phyloP scores from a whole-genome alignment of 306 rosid genomes.

The Cicer cuneatum region DNA sequence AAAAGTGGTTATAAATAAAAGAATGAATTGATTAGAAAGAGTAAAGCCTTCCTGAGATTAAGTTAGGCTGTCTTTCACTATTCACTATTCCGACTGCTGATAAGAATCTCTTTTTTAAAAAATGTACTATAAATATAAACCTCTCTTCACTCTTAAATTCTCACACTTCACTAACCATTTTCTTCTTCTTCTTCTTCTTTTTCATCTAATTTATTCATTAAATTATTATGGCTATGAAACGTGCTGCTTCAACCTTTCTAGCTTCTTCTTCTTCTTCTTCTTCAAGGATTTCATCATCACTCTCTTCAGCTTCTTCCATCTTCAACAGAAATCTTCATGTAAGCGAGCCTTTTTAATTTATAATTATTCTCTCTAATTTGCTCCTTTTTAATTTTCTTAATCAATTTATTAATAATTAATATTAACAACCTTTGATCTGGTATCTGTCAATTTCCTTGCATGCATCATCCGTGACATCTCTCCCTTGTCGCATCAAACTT shows the following conservation, averaged over 20 bases:
- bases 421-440: background rate
- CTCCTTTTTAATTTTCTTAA: background rate
- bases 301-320: background rate
- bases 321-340: constrained; percentile 19
- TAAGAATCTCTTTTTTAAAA: background rate
- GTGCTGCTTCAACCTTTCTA: constrained; percentile 26
- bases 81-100: background rate
- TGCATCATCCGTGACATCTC: constrained; percentile 31
- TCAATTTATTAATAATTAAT: background rate
- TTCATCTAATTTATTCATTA: too few species aligned
- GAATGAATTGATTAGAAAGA: background rate
- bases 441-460: constrained; percentile 15
- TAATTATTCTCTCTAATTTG: background rate
- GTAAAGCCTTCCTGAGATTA: background rate
- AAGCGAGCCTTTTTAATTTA: too few species aligned
- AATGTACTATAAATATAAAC: background rate
- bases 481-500: background rate
- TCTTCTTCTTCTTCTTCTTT: background rate
- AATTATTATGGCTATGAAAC: constrained; percentile 35
- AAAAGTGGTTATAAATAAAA: too few species aligned
- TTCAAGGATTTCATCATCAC: constrained; percentile 9
- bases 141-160: background rate
- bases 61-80: background rate
- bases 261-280: background rate
- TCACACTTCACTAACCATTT: background rate